A percentile compares a stretch with the other conserved stretches of the same genome.
These are phyloP conservation scores for Cornus controversa DNA, from an alignment of 148 eudicot species.

Conservation along the genomic window DNA sequence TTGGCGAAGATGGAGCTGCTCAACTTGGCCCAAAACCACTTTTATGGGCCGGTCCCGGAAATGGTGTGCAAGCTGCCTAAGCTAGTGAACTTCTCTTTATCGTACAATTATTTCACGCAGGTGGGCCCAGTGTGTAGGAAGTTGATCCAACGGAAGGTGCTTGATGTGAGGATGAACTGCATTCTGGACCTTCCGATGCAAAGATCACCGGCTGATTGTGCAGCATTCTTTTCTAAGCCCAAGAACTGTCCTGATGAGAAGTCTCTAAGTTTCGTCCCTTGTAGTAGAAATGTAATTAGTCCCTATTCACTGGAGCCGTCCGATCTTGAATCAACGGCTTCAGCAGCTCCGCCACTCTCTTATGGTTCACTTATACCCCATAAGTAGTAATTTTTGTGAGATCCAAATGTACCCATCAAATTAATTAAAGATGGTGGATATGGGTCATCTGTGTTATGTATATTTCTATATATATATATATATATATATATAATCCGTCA, in stretches of 20 bases:
- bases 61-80: neutral
- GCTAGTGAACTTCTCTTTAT: neutral
- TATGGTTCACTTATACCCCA: neutral
- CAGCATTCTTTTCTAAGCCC: neutral
- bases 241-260: neutral
- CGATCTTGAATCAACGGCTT: neutral
- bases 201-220: neutral
- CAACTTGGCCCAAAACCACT: neutral
- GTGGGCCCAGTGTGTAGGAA: neutral
- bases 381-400: no score
- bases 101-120: neutral
- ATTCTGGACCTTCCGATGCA: neutral
- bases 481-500: no score
- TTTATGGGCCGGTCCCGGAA: neutral
- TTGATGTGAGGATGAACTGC: conserved; percentile 1
- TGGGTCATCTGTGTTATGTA: neutral
- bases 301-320: neutral
- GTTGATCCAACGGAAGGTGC: neutral
- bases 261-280: neutral
- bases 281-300: neutral
- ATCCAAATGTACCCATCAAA: no score
- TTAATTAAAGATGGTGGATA: no score
- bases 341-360: neutral
- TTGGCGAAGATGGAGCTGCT: neutral
- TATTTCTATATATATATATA: neutral